These are phyloP conservation scores for Oryza rufipogon DNA, from an alignment of 176 grass and related monocot species.

Conservation along the genomic window DNA sequence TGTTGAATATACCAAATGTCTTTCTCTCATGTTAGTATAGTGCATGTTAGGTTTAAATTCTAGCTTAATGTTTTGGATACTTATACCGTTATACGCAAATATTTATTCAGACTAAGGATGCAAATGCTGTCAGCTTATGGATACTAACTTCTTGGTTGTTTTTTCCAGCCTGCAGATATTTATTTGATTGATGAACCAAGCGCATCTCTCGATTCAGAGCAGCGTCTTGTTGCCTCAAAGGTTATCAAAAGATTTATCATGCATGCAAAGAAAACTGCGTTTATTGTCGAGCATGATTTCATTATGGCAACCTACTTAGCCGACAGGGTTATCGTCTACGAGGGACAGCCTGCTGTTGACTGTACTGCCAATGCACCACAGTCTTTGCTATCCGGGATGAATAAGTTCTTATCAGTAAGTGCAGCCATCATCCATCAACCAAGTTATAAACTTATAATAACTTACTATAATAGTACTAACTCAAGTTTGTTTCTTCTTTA, in stretches of 20 bases:
- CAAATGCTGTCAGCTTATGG: not conserved
- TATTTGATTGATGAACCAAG: slow-evolving; percentile 95
- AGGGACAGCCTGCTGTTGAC: slow-evolving; percentile 75
- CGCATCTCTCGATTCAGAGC: slow-evolving; percentile 89
- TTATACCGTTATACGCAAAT: too few relatives aligned
- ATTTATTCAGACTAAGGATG: too few relatives aligned
- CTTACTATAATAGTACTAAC: too few relatives aligned
- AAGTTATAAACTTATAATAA: too few relatives aligned
- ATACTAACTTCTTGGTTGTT: slow-evolving; percentile 20
- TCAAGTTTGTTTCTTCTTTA: too few relatives aligned
- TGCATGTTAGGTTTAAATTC: too few relatives aligned
- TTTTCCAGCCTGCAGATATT: slow-evolving; percentile 76
- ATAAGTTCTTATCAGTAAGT: slow-evolving; percentile 78
- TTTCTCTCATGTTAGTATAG: too few relatives aligned
- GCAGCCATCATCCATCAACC: not conserved
- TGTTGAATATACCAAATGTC: too few relatives aligned
- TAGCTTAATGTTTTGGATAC: too few relatives aligned
- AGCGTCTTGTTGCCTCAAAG: slow-evolving; percentile 79
- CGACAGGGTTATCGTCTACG: slow-evolving; percentile 88
- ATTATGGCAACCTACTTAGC: slow-evolving; percentile 93
- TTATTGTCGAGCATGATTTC: slow-evolving; percentile 93
- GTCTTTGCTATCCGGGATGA: slow-evolving; percentile 86
- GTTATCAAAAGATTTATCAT: slow-evolving; percentile 96
- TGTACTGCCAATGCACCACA: slow-evolving; percentile 74
- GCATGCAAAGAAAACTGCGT: slow-evolving; percentile 89